A percentile compares a stretch with the other conserved stretches of the same genome.
Evolutionary conservation across 768 basidiomycete genomes (phyloP).

Genomic region (Boletus sp.): DNA sequence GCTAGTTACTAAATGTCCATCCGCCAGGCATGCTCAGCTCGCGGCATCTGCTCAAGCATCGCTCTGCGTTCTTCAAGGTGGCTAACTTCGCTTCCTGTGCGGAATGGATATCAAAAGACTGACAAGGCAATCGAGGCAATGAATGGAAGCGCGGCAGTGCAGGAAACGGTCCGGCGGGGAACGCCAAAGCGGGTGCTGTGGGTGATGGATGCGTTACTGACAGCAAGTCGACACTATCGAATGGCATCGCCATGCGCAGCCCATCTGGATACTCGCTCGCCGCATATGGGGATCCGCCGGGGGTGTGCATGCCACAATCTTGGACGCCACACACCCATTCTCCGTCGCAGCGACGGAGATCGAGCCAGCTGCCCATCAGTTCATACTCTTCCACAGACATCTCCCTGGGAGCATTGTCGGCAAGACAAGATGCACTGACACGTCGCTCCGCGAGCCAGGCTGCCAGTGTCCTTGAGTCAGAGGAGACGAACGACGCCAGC

Average conservation of each 20-base stretch:
- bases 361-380: conserved; percentile 45
- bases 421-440: conserved; percentile 25
- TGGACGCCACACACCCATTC: conserved; percentile 30
- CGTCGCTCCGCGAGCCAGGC: conserved; percentile 42
- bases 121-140: conserved; percentile 25
- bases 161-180: conserved; percentile 14
- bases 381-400: conserved; percentile 51
- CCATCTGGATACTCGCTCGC: conserved; percentile 13
- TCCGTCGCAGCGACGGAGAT: conserved; percentile 17
- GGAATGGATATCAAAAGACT: conserved; percentile 14
- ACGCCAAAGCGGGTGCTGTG: conserved; percentile 4
- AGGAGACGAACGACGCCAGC: conserved; percentile 29
- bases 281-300: conserved; percentile 32
- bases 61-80: conserved; percentile 11
- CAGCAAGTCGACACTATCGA: conserved; percentile 18
- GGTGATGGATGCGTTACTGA: conserved; percentile 1
- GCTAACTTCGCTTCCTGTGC: conserved; percentile 15
- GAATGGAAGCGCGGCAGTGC: conserved; percentile 20
- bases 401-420: conserved; percentile 24
- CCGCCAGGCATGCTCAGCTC: conserved; percentile 42
- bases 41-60: conserved; percentile 16
- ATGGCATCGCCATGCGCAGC: conserved; percentile 28
- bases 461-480: conserved; percentile 32
- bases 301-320: conserved; percentile 32
- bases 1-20: conserved; percentile 31